These are phyloP conservation scores for Podospora pseudoanserina DNA, from an alignment of 495 filamentous ascomycete genomes.

Conservation along the genomic window DNA sequence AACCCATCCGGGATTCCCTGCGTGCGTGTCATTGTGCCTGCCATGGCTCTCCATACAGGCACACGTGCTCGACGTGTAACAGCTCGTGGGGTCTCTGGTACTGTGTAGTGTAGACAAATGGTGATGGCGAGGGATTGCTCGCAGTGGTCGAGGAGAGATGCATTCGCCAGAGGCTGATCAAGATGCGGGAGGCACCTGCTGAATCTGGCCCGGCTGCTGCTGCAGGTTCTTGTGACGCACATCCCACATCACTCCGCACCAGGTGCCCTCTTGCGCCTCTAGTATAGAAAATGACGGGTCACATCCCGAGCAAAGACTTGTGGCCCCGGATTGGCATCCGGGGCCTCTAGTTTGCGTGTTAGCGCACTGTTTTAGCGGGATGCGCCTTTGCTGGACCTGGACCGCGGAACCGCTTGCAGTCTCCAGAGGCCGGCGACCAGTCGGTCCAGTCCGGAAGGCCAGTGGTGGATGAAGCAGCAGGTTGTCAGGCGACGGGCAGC, in stretches of 20 bases:
- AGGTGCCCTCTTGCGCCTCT: neutral
- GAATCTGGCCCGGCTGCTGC: neutral
- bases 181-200: neutral
- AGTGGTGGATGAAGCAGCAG: neutral
- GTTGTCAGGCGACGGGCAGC: neutral
- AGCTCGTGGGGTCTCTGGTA: neutral
- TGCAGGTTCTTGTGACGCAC: neutral
- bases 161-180: neutral
- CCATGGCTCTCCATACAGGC: neutral
- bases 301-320: neutral
- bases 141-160: neutral
- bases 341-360: neutral
- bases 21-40: neutral
- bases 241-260: neutral
- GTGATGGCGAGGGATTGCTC: neutral
- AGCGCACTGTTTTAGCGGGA: constrained; percentile 1
- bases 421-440: neutral
- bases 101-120: neutral
- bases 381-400: neutral
- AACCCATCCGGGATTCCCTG: neutral
- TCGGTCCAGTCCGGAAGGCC: neutral
- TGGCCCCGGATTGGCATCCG: neutral
- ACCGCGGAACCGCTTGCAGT: neutral
- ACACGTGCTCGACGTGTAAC: neutral
- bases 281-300: neutral